phyloP scores from a whole-genome alignment of 768 basidiomycete species.

The Infundibulicybe gibba region DNA sequence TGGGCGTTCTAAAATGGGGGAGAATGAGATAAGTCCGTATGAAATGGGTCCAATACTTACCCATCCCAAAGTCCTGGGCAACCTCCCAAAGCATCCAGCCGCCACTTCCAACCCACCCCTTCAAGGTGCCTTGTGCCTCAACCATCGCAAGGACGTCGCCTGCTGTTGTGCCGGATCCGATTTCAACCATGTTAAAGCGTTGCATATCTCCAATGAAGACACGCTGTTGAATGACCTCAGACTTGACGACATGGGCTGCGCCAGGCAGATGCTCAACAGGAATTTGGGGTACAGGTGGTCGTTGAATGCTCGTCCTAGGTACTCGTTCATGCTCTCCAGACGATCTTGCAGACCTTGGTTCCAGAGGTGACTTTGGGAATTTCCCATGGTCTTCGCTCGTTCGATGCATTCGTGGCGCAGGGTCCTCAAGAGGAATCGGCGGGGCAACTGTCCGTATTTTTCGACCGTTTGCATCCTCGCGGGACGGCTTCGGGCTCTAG shows the following conservation, averaged over 20 bases:
- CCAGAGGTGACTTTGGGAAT: constrained; percentile 8
- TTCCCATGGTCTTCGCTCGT: constrained; percentile 14
- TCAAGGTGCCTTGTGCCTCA: constrained; percentile 62
- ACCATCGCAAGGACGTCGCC: constrained; percentile 69
- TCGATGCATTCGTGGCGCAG: constrained; percentile 6
- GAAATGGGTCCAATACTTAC: constrained; percentile 38
- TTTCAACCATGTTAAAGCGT: constrained; percentile 70
- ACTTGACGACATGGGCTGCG: constrained; percentile 20
- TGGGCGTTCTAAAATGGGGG: constrained; percentile 67
- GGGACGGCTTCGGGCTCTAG: constrained; percentile 19
- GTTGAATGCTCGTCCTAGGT: constrained; percentile 16
- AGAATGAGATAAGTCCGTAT: constrained; percentile 6
- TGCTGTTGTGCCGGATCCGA: constrained; percentile 64
- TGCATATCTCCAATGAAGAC: constrained; percentile 79
- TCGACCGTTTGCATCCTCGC: constrained; percentile 9
- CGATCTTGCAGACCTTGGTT: constrained; percentile 13
- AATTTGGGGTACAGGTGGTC: constrained; percentile 34
- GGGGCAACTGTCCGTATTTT: constrained; percentile 8
- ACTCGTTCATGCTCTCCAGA: constrained; percentile 20
- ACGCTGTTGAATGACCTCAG: constrained; percentile 53
- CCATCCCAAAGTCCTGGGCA: constrained; percentile 90
- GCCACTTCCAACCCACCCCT: constrained; percentile 51
- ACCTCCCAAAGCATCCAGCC: constrained; percentile 92
- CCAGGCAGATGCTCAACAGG: constrained; percentile 25
- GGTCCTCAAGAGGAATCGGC: constrained; percentile 12